Evolutionary conservation across 2,329 filamentous ascomycete species (phyloP).

Genomic region (Aspergillus persii): DNA sequence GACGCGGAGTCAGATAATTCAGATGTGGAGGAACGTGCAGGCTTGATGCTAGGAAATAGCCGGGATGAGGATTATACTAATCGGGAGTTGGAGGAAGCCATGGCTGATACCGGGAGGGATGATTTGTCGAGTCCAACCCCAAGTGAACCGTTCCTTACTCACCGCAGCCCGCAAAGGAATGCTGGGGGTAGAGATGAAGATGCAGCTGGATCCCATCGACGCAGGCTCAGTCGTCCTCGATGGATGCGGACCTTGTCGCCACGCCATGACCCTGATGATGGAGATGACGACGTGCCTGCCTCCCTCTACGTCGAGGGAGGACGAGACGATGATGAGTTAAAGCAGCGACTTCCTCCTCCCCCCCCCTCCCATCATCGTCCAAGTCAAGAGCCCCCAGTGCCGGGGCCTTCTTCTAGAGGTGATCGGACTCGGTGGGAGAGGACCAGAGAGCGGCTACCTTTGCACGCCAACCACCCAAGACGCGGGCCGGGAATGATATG

Average conservation of each 20-base stretch:
- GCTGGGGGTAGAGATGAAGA: conserved; percentile 12
- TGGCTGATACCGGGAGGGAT: conserved; percentile 52
- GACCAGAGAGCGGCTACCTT: conserved; percentile 44
- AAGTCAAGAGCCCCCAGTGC: conserved; percentile 25
- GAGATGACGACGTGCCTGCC: conserved; percentile 63
- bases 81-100: conserved; percentile 56
- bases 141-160: conserved; percentile 40
- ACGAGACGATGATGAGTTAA: conserved; percentile 37
- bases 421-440: conserved; percentile 52
- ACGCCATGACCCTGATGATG: conserved; percentile 47
- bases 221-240: conserved; percentile 29
- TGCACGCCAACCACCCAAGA: conserved; percentile 20
- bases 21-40: conserved; percentile 47
- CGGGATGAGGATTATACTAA: conserved; percentile 53
- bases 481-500: conserved; percentile 23
- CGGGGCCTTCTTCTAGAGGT: conserved; percentile 43
- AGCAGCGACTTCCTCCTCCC: conserved; percentile 40
- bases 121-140: conserved; percentile 47
- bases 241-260: conserved; percentile 32
- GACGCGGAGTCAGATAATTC: conserved; percentile 46
- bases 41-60: conserved; percentile 50
- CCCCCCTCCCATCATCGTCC: conserved; percentile 26
- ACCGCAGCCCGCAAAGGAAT: conserved; percentile 25
- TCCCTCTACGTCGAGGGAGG: conserved; percentile 60
- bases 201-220: conserved; percentile 22